Base-by-base conservation (phyloP, 371 early-diverging fungal species). In the Mucor racemosus region DNA sequence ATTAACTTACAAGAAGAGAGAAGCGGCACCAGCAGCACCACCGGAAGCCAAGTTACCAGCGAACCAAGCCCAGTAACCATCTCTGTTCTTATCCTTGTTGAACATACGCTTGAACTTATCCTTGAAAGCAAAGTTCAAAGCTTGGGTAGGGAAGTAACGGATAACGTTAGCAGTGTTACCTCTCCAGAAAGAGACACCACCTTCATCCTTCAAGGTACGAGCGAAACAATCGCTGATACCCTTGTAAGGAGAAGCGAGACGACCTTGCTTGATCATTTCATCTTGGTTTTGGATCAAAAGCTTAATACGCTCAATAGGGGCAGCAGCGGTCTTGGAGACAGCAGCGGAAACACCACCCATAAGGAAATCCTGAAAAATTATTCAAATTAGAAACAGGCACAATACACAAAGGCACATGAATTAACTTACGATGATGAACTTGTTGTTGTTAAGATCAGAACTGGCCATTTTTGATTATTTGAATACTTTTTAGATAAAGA, bases 281-380 rank as follows among this genome's bases (percentile, higher is more conserved):
- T 90, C 90, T 72, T 91, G 91, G 77, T 87, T 90, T 78, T 91
- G 92, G 74, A 94, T 85, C 66, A 92, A 79, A 48, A 92, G 82
- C 86, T 94, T 94, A 75, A 92, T 90, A 73, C 94, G 90, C 79
- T 94, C 92, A 68, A 92, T 88, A 66, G 92, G 93, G 50, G 92
- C 93, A 67, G 92, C 93, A 72, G 92, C 92, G 64, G 95, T 94
- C 88, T 94, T 94, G 84, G 94, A 94, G 79, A 94, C 92, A 72
- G 91, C 94, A 70, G 93, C 94, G 40, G 94, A 92, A 69, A 92
- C 86, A 84, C 94, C 92, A 78, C 94, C 92, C 83, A 82, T 80
- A 59, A 84, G 62, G 64, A 86, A 86, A 63, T 84, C 86, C 77
- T 74, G 34, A 33, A 33, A 26, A 10, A 31, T 11, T 19, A 39